Evolutionary conservation across 1,284 basidiomycete species (phyloP), one percentile per base, ranked within the genome.

Genomic region (Pulveroboletus sp.): DNA sequence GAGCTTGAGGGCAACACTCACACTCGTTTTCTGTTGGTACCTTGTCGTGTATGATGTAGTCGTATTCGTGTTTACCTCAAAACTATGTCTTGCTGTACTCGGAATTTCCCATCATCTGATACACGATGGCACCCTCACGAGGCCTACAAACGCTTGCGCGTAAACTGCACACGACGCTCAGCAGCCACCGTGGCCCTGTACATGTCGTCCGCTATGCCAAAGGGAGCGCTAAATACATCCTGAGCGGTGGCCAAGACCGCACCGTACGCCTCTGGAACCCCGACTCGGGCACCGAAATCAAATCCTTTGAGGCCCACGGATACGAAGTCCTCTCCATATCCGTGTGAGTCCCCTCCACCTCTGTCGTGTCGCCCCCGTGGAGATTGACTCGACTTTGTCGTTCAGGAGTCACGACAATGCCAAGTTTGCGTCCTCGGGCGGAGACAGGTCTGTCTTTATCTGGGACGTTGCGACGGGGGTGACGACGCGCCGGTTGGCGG

Each of bases 401-500:
- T 47, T 15, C 31, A 96, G 95, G 43, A 84, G 94, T 24, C 87
- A 91, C 60, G 96, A 98, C 74, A 99, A 98, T 75, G 87, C 91
- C 45, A 89, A 89, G 64, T 96, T 99, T 66, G 96, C 91, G 2
- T 95, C 92, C 4, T 93, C 91, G 26, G 97, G 97, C 39, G 94
- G 93, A 5, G 97, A 99, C 74, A 87, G 92, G 62, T 87, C 87
- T 44, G 89, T 98, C 0, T 96, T 95, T 64, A 74, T 98, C 24
- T 99, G 96, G 96, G 97, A 99, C 70, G 96, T 99, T 10, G 85
- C 89, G 12, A 86, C 89, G 17, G 96, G 93, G 1, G 81, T 84
- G 40, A 92, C 95, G 2, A 84, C 89, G 26, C 81, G 94, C 42
- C 80, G 95, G 46, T 81, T 98, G 57, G 77, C 89, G 22, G 96